Evolutionary conservation across 768 basidiomycete species (phyloP), one percentile per base, ranked within the genome.

Genomic region (Trametes punicea): DNA sequence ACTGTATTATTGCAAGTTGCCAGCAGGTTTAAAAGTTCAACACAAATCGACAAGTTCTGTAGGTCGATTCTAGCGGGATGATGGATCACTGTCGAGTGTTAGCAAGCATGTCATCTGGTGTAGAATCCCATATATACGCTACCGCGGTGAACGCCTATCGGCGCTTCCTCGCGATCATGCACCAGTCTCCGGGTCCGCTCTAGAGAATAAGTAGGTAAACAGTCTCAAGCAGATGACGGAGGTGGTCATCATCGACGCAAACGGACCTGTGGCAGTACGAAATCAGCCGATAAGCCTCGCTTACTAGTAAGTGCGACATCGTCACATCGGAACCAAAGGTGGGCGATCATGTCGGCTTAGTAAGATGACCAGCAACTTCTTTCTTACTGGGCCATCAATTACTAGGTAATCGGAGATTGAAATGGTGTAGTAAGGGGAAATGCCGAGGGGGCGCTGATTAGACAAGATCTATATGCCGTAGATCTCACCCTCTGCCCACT

Each of bases 401-500:
- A 36, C 34, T 5, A 4, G 36, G 15, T 46, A 29, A 42, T 55
- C 58, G 52, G 58, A 51, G 58, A 10, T 41, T 46, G 21, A 60
- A 60, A 6, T 1, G 23, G 15, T 21, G 6, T 42, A 54, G n/a
- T 21, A 10, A n/a, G 6, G 46, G 25, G 13, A 20, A 50, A 49
- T 46, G 56, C 56, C 56, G 50, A 57, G 29, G 7, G 20, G 18
- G 18, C 25, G 40, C 48, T 34, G 58, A 60, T 60, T 55, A 60
- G 58, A 60, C 53, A 55, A 60, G 58, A 60, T 60, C 58, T 45
- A 60, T 31, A 55, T 50, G 41, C 52, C 26, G 11, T 51, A 55
- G 65, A 65, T 63, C 60, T 63, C 56, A 57, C 66, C 66, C 66
- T 67, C 53, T 67, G 64, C 66, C 66, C 66, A 64, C 52, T 60